Evolutionary conservation across 805 yeast genomes (phyloP), one percentile per base, ranked within the genome.

Genomic region (Phaffomyces opuntiae): DNA sequence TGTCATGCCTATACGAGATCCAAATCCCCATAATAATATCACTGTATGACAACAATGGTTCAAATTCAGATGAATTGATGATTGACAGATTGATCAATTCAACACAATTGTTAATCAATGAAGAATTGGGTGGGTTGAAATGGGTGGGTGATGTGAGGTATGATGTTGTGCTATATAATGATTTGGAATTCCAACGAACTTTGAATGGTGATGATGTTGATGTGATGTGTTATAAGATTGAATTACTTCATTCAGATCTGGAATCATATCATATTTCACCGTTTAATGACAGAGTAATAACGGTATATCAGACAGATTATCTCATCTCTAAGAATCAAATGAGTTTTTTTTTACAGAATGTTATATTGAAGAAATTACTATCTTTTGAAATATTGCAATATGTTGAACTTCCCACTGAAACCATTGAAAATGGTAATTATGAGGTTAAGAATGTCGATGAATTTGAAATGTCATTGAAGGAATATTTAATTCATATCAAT

Each of bases 201-300:
- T 26, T 13, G n/a, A 5, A 19, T 33, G 9, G 14, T 26, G 27
- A 35, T 7, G 37, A 17, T 17, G 17, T 17, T 9, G 13, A 35
- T 16, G 14, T 32, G 19, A 9, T 11, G 5, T 39, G 25, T 17
- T 45, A 45, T 39, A 43, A 38, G 24, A 41, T 45, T 7, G 35
- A 33, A 24, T 34, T 45, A 17, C 25, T 38, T 1, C 45, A 41
- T 25, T 33, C 48, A 21, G 17, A 38, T 12, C 17, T 27, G 9
- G 48, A 45, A 25, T 41, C 48, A 1, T 45, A 29, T n/a, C 9
- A 31, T 12, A 42, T 45, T 19, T 45, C 48, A 12, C 48, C 48
- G 3, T 45, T 45, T 35, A 42, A 42, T 17, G 45, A 38, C n/a
- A 38, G 25, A 25, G 13, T 17, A 1, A 26, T 42, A 3, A 29